Conservation (phyloP, 179 eudicot species). For the Camellia oleifera region DNA sequence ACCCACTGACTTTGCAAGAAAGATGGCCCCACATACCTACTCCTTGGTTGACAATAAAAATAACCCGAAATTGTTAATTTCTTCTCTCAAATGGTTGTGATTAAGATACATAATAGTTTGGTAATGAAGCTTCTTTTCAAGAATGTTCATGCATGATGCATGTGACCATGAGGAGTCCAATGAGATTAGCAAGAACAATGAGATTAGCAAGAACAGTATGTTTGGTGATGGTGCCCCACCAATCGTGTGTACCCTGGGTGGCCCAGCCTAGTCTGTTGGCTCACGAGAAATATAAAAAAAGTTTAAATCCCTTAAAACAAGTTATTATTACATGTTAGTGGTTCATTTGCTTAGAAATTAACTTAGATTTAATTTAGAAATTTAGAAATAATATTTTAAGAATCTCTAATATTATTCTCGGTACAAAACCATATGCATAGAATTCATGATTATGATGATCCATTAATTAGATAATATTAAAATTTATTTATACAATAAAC, state of each 20-base stretch:
- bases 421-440: background rate
- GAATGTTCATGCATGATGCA: background rate
- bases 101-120: background rate
- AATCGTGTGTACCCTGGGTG: background rate
- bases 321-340: too few relatives aligned
- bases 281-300: too few relatives aligned
- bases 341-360: too few relatives aligned
- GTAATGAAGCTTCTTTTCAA: too few relatives aligned
- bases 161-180: background rate
- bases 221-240: background rate
- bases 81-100: background rate
- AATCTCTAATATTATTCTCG: too few relatives aligned
- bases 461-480: background rate
- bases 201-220: background rate
- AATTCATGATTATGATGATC: background rate
- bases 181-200: background rate
- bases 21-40: conserved; percentile 10
- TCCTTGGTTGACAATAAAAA: background rate
- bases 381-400: too few relatives aligned
- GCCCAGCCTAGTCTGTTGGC: too few relatives aligned
- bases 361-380: too few relatives aligned
- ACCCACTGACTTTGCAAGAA: background rate
- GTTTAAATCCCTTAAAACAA: too few relatives aligned
- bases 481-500: background rate
- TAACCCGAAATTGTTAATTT: background rate